phyloP scores from a whole-genome alignment of 306 rosid species.

The Clitoria ternatea region DNA sequence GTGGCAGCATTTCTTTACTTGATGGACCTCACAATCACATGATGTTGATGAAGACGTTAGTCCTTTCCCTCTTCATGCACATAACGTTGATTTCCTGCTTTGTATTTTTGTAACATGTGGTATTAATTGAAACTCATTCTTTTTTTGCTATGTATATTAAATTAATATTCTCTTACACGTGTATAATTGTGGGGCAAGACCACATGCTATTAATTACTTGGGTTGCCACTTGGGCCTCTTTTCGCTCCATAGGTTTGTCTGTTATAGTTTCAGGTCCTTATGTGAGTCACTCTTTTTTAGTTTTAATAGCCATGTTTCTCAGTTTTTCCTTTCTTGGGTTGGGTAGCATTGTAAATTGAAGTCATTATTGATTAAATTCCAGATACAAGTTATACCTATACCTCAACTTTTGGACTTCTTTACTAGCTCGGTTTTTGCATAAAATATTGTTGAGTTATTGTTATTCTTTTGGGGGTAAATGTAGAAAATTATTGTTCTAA shows the following conservation, averaged over 20 bases:
- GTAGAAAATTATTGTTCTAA: neutral
- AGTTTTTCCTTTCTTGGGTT: neutral
- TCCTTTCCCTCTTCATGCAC: conserved; percentile 39
- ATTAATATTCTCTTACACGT: conserved; percentile 39
- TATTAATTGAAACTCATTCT: conserved; percentile 14
- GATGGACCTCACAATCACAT: conserved; percentile 27
- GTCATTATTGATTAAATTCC: neutral
- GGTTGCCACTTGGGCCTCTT: conserved; percentile 18
- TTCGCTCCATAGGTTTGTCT: conserved; percentile 22
- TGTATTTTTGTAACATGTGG: conserved; percentile 35
- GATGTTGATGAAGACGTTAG: conserved; percentile 18
- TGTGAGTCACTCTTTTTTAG: neutral
- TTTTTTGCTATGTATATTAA: conserved; percentile 10
- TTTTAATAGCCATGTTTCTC: conserved; percentile 14
- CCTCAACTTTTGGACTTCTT: neutral
- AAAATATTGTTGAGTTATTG: neutral
- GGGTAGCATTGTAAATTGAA: conserved; percentile 35
- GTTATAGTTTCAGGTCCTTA: conserved; percentile 6
- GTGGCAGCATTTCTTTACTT: conserved; percentile 33
- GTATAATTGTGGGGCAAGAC: conserved; percentile 31
- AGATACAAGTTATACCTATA: neutral
- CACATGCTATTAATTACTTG: conserved; percentile 9
- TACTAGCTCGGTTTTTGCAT: neutral
- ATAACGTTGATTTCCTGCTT: conserved; percentile 14
- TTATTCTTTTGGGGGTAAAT: neutral